Conservation (phyloP, 2,329 filamentous ascomycete species). For the Graphilbum ipis-grandicollis region DNA sequence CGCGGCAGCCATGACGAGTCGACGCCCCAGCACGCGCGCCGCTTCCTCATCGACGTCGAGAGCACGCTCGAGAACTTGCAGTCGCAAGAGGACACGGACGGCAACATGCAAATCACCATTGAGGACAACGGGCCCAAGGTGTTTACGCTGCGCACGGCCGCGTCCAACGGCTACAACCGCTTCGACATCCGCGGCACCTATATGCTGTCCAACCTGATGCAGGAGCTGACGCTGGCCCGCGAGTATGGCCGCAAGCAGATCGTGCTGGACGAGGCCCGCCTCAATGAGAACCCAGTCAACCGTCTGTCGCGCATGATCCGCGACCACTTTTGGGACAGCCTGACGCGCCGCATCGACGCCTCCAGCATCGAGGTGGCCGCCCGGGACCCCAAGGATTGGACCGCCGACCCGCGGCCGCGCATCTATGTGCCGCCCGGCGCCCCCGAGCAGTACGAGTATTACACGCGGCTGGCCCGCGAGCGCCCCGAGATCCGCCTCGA, state of each 20-base stretch:
- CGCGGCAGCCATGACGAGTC: conserved; percentile 53
- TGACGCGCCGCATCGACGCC: conserved; percentile 81
- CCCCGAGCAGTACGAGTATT: conserved; percentile 81
- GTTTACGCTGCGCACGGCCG: conserved; percentile 65
- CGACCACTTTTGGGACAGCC: conserved; percentile 79
- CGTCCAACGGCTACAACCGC: conserved; percentile 69
- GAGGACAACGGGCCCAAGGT: conserved; percentile 90
- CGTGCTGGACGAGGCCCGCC: conserved; percentile 72
- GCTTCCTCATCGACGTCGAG: conserved; percentile 77
- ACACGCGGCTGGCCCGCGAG: conserved; percentile 59
- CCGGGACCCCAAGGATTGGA: conserved; percentile 90
- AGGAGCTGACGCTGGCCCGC: conserved; percentile 85
- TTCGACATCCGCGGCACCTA: conserved; percentile 92
- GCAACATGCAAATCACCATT: conserved; percentile 94
- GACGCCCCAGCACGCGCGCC: conserved; percentile 45
- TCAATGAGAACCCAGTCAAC: conserved; percentile 91
- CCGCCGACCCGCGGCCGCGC: conserved; percentile 67
- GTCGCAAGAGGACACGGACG: conserved; percentile 79
- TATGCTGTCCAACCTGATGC: conserved; percentile 89
- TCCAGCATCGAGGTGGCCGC: conserved; percentile 76
- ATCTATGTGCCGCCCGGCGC: conserved; percentile 80
- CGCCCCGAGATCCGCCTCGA: conserved; percentile 75
- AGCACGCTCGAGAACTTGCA: conserved; percentile 63
- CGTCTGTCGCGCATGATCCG: conserved; percentile 73
- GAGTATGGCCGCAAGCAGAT: conserved; percentile 81